These are phyloP conservation scores for Vaucheria bursata DNA, from an alignment of 352 stramenopile species.

Conservation along the genomic window DNA sequence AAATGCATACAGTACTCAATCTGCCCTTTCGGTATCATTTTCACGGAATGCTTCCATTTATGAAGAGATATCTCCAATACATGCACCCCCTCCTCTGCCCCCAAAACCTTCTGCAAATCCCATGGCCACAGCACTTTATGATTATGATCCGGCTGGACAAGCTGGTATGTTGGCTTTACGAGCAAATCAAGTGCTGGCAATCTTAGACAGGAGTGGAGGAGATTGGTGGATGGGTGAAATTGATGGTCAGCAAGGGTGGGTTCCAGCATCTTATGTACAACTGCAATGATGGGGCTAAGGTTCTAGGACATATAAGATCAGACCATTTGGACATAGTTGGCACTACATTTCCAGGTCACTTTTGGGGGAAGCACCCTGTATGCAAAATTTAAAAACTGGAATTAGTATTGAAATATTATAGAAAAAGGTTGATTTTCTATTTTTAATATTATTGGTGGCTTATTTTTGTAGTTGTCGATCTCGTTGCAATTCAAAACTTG, in stretches of 20 bases:
- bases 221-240: constrained; percentile 36
- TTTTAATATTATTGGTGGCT: too few relatives aligned
- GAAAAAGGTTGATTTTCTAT: too few relatives aligned
- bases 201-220: constrained; percentile 14
- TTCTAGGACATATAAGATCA: background rate
- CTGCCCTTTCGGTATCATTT: background rate
- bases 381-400: too few relatives aligned
- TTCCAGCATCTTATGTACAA: constrained; percentile 28
- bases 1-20: background rate
- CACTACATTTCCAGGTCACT: too few relatives aligned
- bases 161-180: constrained; percentile 33
- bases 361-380: too few relatives aligned
- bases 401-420: too few relatives aligned
- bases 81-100: constrained; percentile 22
- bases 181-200: constrained; percentile 26
- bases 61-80: background rate
- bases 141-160: constrained; percentile 40
- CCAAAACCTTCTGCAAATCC: constrained; percentile 28
- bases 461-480: too few relatives aligned
- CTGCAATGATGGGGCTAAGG: constrained; percentile 7
- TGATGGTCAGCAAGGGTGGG: constrained; percentile 29
- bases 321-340: too few relatives aligned
- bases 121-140: constrained; percentile 24
- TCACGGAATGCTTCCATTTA: background rate
- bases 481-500: too few relatives aligned